Evolutionary conservation across 2,329 filamentous ascomycete genomes (phyloP).

Genomic region (Hypoxylon sp.): DNA sequence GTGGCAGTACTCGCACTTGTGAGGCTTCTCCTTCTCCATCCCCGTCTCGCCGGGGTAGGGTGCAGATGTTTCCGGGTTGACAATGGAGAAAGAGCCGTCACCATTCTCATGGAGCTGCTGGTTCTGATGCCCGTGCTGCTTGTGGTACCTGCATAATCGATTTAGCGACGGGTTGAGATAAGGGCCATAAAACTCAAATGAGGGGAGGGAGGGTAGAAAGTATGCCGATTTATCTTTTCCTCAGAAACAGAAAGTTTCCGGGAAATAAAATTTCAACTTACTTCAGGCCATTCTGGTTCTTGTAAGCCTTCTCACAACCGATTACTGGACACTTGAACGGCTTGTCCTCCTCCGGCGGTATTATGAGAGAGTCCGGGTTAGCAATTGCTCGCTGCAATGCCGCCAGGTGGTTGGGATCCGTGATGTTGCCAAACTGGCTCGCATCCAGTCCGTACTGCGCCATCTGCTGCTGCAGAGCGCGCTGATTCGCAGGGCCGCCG

Average conservation of each 20-base stretch:
- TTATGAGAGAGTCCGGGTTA: constrained; percentile 64
- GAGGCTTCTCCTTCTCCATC: constrained; percentile 99
- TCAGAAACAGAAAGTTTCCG: background rate
- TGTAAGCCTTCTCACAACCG: constrained; percentile 98
- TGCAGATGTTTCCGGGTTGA: constrained; percentile 92
- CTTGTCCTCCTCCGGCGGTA: constrained; percentile 88
- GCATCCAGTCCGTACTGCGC: constrained; percentile 78
- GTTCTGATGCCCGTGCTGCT: constrained; percentile 91
- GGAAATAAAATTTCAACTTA: constrained; percentile 57
- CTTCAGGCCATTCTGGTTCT: constrained; percentile 98
- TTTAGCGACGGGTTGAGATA: constrained; percentile 42
- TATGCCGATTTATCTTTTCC: no score
- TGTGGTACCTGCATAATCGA: constrained; percentile 64
- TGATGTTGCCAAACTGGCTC: constrained; percentile 78
- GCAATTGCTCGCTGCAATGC: constrained; percentile 59
- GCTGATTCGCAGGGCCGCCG: constrained; percentile 71
- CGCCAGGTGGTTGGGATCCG: constrained; percentile 68
- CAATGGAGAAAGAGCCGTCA: constrained; percentile 97
- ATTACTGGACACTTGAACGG: constrained; percentile 98
- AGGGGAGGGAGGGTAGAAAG: background rate
- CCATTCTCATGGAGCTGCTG: constrained; percentile 96
- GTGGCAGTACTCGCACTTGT: constrained; percentile 94
- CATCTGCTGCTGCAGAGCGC: constrained; percentile 71
- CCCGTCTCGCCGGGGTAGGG: constrained; percentile 95
- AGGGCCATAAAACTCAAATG: constrained; percentile 26